Percentiles rank a stretch among this genome's conserved stretches.
These are phyloP conservation scores for Didymella sp. DNA, from an alignment of 2,329 filamentous ascomycete species.

Conservation along the genomic window DNA sequence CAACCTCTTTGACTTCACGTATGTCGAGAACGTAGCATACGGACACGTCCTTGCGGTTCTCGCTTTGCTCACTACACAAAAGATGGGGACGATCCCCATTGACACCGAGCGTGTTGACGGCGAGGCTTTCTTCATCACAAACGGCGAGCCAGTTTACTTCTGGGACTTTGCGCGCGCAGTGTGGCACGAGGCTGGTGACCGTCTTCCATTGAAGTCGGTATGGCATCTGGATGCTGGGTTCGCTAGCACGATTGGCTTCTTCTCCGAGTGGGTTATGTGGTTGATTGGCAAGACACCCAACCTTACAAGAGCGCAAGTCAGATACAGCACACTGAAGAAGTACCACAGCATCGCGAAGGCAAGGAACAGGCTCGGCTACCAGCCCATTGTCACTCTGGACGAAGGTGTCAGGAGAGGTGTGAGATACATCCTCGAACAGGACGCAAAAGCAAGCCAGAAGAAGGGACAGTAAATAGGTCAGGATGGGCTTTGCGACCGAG, in stretches of 20 bases:
- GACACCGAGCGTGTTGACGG: constrained; percentile 57
- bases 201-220: constrained; percentile 47
- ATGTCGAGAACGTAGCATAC: constrained; percentile 60
- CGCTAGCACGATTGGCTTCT: constrained; percentile 51
- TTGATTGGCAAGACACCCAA: constrained; percentile 55
- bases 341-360: constrained; percentile 83
- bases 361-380: constrained; percentile 72
- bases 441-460: constrained; percentile 43
- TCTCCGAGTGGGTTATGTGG: constrained; percentile 57
- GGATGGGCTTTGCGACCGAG: not conserved
- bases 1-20: constrained; percentile 63
- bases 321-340: constrained; percentile 75
- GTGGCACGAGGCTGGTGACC: constrained; percentile 55
- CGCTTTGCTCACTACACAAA: constrained; percentile 56
- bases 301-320: constrained; percentile 58
- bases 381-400: constrained; percentile 69
- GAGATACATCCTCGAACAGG: constrained; percentile 48
- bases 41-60: constrained; percentile 59
- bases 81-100: constrained; percentile 50
- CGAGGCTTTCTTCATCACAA: constrained; percentile 61
- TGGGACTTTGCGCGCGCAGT: constrained; percentile 58
- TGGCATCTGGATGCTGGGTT: constrained; percentile 54
- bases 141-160: constrained; percentile 59
- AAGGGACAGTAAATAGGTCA: constrained; percentile 40
- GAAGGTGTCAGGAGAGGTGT: constrained; percentile 64